phyloP scores from a whole-genome alignment of 371 early-diverging fungal genomes.

The Sporodiniella umbellata region DNA sequence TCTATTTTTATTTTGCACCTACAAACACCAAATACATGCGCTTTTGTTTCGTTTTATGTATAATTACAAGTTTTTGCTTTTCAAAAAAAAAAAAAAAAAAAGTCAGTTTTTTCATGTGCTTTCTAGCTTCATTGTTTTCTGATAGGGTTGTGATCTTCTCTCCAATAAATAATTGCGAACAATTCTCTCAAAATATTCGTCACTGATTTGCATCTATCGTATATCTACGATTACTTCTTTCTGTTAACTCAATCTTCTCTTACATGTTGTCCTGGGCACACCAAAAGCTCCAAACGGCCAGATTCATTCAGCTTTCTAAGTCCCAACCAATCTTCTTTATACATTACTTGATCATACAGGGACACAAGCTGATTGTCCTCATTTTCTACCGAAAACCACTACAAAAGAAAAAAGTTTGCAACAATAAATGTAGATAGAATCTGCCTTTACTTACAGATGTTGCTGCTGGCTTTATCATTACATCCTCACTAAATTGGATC shows the following conservation, averaged over 20 bases:
- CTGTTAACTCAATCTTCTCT: conserved; percentile 17
- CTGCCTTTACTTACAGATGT: conserved; percentile 54
- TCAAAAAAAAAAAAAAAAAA: no score
- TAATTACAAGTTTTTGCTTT: no score
- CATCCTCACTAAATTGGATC: conserved; percentile 75
- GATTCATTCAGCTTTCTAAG: conserved; percentile 54
- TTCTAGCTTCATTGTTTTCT: no score
- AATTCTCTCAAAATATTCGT: conserved; percentile 46
- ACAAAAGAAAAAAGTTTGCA: conserved; percentile 6
- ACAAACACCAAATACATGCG: no score
- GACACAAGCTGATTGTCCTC: conserved; percentile 48
- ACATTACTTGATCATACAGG: conserved; percentile 56
- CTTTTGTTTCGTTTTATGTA: no score
- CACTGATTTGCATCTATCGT: conserved; percentile 55
- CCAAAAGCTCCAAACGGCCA: conserved; percentile 58
- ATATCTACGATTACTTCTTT: not conserved
- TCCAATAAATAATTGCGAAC: conserved; percentile 55
- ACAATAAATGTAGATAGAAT: not conserved
- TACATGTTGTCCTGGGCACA: conserved; percentile 72
- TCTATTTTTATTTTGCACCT: no score
- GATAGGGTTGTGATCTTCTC: no score
- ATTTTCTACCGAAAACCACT: conserved; percentile 79
- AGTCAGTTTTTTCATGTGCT: no score
- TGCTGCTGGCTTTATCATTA: conserved; percentile 74
- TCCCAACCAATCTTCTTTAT: conserved; percentile 72